Evolutionary conservation across 2,329 filamentous ascomycete genomes (phyloP), one percentile per base, ranked within the genome.

Genomic region (Fusarium guadeloupense): DNA sequence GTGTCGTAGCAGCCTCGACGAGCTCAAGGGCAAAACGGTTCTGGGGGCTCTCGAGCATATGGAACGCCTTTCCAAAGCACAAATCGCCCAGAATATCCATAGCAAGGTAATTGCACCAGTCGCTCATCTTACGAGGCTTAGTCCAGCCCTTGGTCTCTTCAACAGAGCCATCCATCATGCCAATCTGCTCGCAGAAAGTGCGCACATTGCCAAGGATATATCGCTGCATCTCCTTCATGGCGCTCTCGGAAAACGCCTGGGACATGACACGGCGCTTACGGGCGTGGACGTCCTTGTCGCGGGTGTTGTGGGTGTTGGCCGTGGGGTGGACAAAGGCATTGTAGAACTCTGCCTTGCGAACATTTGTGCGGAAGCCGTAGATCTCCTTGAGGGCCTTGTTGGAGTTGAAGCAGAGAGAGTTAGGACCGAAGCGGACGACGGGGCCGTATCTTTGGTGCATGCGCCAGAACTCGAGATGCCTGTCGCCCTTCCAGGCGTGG

Each of bases 371-470:
- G 77, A 87, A 85, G 62, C 86, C 85, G 75, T 89, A 88, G 59
- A 90, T 88, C 16, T 86, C 83, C 72, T 86, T 85, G 54, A 91
- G 78, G 1, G 89, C 89, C 8, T 83, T 82, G 58, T 83, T 84
- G 49, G 86, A 88, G 80, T 95, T 94, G 78, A 96, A 85, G 1
- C 88, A 91, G 35, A 96, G 78, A 57, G 85, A 86, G 74, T 92
- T 92, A 38, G 92, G 92, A 0, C 89, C 90, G 64, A 89, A 91
- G 23, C 92, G 89, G n/a, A 94, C 89, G 44, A 87, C 74, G n/a
- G 80, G 78, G 80, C 90, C 90, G 69, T 96, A 93, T 71, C 83
- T 82, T 66, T 88, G 78, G 73, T 96, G 92, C 66, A 89, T 80
- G 25, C 83, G 80, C 78, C 87, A 87, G 69, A 92, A 88, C 69